Evolutionary conservation across 495 filamentous ascomycete genomes (phyloP), one percentile per base, ranked within the genome.

Genomic region (Neurospora discreta): DNA sequence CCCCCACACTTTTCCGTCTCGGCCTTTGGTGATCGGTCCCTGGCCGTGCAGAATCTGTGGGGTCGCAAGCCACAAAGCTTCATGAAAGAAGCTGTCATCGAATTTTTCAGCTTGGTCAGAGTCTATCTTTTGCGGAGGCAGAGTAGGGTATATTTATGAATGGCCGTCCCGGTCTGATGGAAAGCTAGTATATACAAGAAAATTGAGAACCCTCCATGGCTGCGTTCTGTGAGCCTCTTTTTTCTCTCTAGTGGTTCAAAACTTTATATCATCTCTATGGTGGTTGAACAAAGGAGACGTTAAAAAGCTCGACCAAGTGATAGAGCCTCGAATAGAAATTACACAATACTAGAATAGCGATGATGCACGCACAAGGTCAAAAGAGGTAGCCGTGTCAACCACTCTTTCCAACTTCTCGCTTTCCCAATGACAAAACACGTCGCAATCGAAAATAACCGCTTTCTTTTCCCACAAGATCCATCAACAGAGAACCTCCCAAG

Each of bases 311-410:
- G 52, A 15, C 26, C 52, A 65, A 18, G 52, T 20, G 40, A 39
- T 23, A n/a, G 58, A 65, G 65, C 68, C 42, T 67, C 42, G 74
- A 77, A 77, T 79, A 77, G 68, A 77, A 81, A 81, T 81, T 81
- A 81, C 79, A 81, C 78, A 80, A 81, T 81, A 81, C 77, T 76
- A 80, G 76, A 79, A 81, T 78, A 77, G 74, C 73, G 69, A 39
- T 39, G 26, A 30, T 69, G 16, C 70, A 44, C 26, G 60, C 68
- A 39, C 46, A 39, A 68, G 58, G 15, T n/a, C 4, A 36, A 41
- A 33, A 15, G 20, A 26, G 41, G 39, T 42, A 30, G 41, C 26
- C 20, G 26, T 33, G 13, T 69, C 43, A 33, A 40, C 68, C 26
- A 40, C n/a, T 46, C 39, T 33, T 72, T 41, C 71, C 68, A 67